A percentile compares a stretch with the other conserved stretches of the same genome.
Evolutionary conservation across 2,329 filamentous ascomycete species (phyloP).

Genomic region (Ceratocystis alfenasii): DNA sequence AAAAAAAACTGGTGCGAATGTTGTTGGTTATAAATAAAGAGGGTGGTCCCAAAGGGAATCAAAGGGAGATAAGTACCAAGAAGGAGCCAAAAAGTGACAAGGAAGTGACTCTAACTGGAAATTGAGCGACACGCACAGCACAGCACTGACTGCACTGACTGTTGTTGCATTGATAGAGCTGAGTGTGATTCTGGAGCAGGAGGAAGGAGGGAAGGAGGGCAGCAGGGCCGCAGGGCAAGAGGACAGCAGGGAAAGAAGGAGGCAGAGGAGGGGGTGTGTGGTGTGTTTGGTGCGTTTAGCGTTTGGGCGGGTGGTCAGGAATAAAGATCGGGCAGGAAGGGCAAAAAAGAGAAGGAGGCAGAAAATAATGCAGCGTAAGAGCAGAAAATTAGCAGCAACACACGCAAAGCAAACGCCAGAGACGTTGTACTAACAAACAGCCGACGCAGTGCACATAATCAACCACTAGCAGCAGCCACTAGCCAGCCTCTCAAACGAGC

Average conservation of each 20-base stretch:
- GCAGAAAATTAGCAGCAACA: neutral
- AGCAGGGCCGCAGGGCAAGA: too few relatives aligned
- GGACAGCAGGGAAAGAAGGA: neutral
- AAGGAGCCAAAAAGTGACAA: constrained; percentile 14
- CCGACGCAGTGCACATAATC: neutral
- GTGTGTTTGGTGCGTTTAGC: neutral
- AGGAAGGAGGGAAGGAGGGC: constrained; percentile 2
- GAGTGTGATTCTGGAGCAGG: constrained; percentile 5
- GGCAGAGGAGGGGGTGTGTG: constrained; percentile 11
- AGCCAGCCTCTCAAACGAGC: neutral
- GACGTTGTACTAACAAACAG: neutral
- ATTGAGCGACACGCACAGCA: constrained; percentile 11
- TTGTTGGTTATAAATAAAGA: constrained; percentile 4
- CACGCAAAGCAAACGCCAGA: neutral
- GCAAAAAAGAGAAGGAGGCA: neutral
- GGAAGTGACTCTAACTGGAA: constrained; percentile 5
- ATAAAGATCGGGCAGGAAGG: constrained; percentile 15
- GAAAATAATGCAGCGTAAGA: neutral
- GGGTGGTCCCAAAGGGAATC: constrained; percentile 1
- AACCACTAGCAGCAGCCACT: neutral
- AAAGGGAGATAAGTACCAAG: constrained; percentile 6
- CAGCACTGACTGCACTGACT: constrained; percentile 10
- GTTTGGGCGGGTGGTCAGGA: neutral
- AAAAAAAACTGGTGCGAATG: constrained; percentile 7
- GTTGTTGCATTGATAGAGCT: constrained; percentile 14